Evolutionary conservation across 23 red algal species (phyloP).

Genomic region (Gracilariopsis chorda): DNA sequence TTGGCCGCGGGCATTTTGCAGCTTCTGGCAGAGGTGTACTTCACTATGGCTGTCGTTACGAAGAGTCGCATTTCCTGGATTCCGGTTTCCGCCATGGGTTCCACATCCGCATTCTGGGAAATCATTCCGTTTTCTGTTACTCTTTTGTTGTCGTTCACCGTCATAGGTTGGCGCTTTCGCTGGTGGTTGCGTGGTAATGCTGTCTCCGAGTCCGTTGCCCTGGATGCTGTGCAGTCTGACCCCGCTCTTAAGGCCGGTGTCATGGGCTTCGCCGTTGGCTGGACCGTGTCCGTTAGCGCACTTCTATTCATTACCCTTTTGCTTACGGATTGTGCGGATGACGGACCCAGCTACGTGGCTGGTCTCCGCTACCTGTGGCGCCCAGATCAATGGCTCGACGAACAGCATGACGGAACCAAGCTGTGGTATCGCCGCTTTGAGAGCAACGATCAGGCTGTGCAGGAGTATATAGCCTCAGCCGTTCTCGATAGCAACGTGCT

Average conservation of each 20-base stretch:
- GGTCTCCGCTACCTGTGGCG: conserved; percentile 30
- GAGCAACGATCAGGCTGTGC: background rate
- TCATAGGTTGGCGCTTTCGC: conserved; percentile 25
- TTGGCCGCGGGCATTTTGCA: conserved; percentile 23
- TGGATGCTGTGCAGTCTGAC: background rate
- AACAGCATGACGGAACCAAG: background rate
- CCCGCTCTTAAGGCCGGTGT: background rate
- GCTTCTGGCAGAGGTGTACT: background rate
- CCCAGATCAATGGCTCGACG: conserved; percentile 11
- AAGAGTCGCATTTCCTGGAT: conserved; percentile 35
- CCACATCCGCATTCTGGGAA: background rate
- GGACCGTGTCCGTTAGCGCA: background rate
- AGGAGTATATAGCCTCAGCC: conserved; percentile 17
- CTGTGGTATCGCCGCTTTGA: conserved; percentile 12
- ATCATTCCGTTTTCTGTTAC: background rate
- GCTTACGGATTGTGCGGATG: conserved; percentile 24
- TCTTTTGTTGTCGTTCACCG: background rate
- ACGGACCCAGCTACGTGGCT: conserved; percentile 25
- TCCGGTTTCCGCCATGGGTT: background rate
- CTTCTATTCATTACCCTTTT: background rate
- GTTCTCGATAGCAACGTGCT: background rate
- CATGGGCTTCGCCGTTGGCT: conserved; percentile 20
- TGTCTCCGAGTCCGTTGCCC: background rate
- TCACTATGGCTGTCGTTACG: conserved; percentile 24
- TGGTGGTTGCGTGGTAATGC: conserved; percentile 16